Base-by-base conservation (phyloP, 2,329 filamentous ascomycete species). In the Lecanicillium sp. region DNA sequence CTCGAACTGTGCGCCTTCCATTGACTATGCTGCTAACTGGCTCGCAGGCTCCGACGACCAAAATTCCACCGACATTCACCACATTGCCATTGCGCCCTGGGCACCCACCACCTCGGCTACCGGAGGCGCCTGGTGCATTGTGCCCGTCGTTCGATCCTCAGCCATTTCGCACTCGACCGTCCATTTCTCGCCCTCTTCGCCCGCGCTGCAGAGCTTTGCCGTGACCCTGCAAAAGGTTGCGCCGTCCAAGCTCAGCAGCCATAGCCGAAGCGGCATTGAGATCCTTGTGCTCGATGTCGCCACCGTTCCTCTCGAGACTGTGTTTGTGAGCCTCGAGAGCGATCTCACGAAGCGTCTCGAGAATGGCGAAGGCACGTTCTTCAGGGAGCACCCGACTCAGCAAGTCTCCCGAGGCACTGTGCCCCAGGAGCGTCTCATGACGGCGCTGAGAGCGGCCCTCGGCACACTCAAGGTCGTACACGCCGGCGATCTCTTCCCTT, bases 271-370 rank as follows among this genome's bases (percentile, higher is more conserved):
- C 54, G 82, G 86, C 8, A 86, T 96, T 54, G 90, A 96, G 65
- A 85, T 97, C 53, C 75, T 88, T 50, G 77, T 94, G 21, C 72
- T 94, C 50, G 86, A 95, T 61, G 87, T 93, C 7, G 77, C 84
- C 8, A 87, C 91, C 2, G 67, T 97, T 21, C 77, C 83, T 2
- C 71, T 97, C 21, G 88, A 96, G 52, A 88, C 87, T 0, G 78
- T 97, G 14, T 95, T 89, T 62, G 87, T 97, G 50, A 89, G 80
- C 42, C 74, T 96, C 6, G 90, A 96, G 61, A 85, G 82, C 41
- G 84, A 93, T 49, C 76, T 91, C 6, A 78, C 93, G 33, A 82
- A 83, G 55, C 83, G 87, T 58, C 71, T 95, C 37, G 87, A 95
- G 60, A 83, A 90, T 62, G 84, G 90, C 39, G 87, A 95, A 62